These are phyloP conservation scores for Yarrowia osloensis DNA, from an alignment of 805 yeast species.

Conservation along the genomic window DNA sequence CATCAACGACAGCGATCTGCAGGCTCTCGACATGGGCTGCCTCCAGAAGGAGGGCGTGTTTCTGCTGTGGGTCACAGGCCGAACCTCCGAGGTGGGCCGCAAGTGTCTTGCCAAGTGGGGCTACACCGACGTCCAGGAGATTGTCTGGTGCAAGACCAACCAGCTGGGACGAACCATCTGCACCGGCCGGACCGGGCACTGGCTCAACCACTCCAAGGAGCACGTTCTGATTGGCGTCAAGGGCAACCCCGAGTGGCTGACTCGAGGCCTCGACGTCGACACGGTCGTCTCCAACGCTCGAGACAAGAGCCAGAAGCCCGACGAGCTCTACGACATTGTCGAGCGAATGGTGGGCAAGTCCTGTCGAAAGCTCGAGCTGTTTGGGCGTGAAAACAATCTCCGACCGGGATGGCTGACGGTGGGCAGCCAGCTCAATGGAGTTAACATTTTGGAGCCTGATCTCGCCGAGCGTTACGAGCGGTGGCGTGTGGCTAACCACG, in stretches of 20 bases:
- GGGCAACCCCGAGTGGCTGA: slow-evolving; percentile 76
- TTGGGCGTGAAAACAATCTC: slow-evolving; percentile 83
- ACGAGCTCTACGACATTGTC: slow-evolving; percentile 80
- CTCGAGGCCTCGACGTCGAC: slow-evolving; percentile 67
- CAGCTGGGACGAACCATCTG: slow-evolving; percentile 86
- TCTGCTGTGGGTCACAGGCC: slow-evolving; percentile 91
- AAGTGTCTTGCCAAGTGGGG: slow-evolving; percentile 81
- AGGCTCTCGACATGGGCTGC: slow-evolving; percentile 62
- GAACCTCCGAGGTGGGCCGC: slow-evolving; percentile 87
- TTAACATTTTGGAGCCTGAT: slow-evolving; percentile 52
- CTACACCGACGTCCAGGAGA: slow-evolving; percentile 70
- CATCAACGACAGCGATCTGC: slow-evolving; percentile 67
- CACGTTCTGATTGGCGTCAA: slow-evolving; percentile 84
- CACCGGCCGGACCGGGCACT: slow-evolving; percentile 95
- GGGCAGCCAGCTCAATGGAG: slow-evolving; percentile 74
- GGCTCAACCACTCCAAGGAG: slow-evolving; percentile 95
- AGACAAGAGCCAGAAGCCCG: slow-evolving; percentile 90
- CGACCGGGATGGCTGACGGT: slow-evolving; percentile 91
- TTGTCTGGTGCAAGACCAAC: slow-evolving; percentile 89
- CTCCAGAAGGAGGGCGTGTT: slow-evolving; percentile 84
- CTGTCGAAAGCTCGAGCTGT: slow-evolving; percentile 80
- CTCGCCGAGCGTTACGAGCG: slow-evolving; percentile 32
- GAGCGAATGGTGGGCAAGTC: slow-evolving; percentile 80
- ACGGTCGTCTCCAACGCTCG: slow-evolving; percentile 78
- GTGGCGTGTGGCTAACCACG: slow-evolving; percentile 14